Base-by-base conservation (phyloP, 345 rosid genomes). In the Sisymbrium altissimum region DNA sequence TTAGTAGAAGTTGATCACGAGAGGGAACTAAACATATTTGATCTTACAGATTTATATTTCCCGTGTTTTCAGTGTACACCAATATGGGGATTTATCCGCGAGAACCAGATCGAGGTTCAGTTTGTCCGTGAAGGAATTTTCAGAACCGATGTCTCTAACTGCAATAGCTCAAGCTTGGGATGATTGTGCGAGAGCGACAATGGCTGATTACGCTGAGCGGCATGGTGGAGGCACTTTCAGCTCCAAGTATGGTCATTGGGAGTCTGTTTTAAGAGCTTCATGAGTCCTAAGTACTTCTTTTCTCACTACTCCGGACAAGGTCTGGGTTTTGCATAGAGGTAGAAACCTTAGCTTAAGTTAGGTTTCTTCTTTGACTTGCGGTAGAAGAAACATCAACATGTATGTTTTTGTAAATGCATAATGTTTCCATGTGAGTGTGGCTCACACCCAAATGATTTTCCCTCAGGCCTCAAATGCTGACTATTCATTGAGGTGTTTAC, bases 211-310 rank as follows among this genome's bases (percentile, higher is more conserved):
- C 17, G 86, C 91, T 11, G 35, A 63, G 35, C 67, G 79, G 15
- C 30, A 58, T 0, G 96, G 93, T 12, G 96, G 96, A 49, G 96
- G 93, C 57, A 86, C 77, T 74, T 85, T 91, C 79, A 89, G 86
- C 84, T 83, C 96, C 9, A 91, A 84, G 65, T 91, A 85, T 6
- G 96, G 91, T 19, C 45, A 74, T 4, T 89, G 91, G 96, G 91
- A 87, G 78, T 79, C 66, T 64, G 72, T 88, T 73, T 15, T 12
- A 60, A 46, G 48, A 57, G 45, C 69, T 41, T 19, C 50, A 61
- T 76, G 74, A 68, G 7, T 17, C 29, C 9, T 40, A 25, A 35
- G 18, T 32, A 27, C 5, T 30, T 43, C 0, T 8, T 10, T 15
- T 40, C 38, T 21, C 52, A 8, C 61, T 41, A 10, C 32, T 67